A percentile compares a stretch with the other conserved stretches of the same genome.
Evolutionary conservation across 768 basidiomycete genomes (phyloP).

Genomic region (Mycena olivaceomarginata): DNA sequence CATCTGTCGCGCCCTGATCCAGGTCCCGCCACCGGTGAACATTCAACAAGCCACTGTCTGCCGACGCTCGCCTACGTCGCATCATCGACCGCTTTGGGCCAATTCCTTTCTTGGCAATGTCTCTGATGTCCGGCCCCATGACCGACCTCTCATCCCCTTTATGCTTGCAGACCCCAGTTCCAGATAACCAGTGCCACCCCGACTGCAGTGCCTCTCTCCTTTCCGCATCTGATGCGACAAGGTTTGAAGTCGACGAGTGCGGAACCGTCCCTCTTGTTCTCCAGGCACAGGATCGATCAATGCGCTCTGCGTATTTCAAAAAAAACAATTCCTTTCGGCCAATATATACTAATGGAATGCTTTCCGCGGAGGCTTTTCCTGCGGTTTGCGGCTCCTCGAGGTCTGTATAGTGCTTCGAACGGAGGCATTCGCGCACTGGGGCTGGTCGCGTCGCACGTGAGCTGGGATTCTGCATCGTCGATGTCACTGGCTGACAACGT

Average conservation of each 20-base stretch:
- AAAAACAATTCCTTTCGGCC: constrained; percentile 5
- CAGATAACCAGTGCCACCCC: no score
- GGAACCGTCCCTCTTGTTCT: background rate
- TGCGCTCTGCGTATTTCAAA: constrained; percentile 21
- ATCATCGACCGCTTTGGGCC: background rate
- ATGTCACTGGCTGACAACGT: background rate
- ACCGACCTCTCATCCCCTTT: background rate
- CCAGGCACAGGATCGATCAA: constrained; percentile 31
- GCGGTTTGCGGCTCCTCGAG: background rate
- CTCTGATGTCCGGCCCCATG: constrained; percentile 16
- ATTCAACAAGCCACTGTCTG: background rate
- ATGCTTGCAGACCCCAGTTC: no score
- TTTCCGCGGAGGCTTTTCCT: constrained; percentile 22
- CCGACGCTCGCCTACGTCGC: background rate
- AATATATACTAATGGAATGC: background rate
- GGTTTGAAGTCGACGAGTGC: background rate
- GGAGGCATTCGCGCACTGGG: background rate
- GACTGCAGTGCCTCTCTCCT: background rate
- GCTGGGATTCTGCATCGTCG: background rate
- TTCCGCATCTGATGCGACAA: constrained; percentile 1
- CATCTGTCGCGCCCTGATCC: constrained; percentile 23
- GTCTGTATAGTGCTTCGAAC: background rate
- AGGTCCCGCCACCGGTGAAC: constrained; percentile 1
- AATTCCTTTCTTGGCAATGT: constrained; percentile 23
- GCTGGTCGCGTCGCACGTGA: background rate